Base-by-base conservation (phyloP, 169 alveolate genomes). In the Babesia divergens region DNA sequence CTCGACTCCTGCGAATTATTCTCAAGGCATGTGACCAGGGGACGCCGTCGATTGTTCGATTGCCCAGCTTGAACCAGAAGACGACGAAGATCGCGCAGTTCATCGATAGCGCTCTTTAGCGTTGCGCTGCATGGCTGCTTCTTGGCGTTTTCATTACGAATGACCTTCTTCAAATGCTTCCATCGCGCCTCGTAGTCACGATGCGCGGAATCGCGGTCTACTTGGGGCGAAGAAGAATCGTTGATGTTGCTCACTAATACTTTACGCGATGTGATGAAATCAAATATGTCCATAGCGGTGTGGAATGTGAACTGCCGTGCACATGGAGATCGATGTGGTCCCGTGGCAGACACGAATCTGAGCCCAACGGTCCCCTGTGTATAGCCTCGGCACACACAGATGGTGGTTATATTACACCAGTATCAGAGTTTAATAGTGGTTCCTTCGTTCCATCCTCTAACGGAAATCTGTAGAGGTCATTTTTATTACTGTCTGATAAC, bases 261-360 rank as follows among this genome's bases (percentile, higher is more conserved):
- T 13, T 60, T 40, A 16, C 47, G 72, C 31, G 72, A 62, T 0
- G 72, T 46, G 59, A 62, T 62, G 34, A 62, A 44, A 38, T 62
- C 72, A 7, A 62, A 8, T 32, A 62, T 26, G 40, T 62, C 72
- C 72, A 62, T 62, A 2, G 56, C 49, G 20, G 62, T 28, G 72
- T 14, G 5, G 54, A 13, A 24, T 8, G 31, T 37, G 3, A 7
- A 38, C 35, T 1, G 54, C n/a, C n/a, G n/a, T n/a, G n/a, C n/a
- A n/a, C n/a, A n/a, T n/a, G n/a, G n/a, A n/a, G n/a, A n/a, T n/a
- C n/a, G n/a, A n/a, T n/a, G n/a, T n/a, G n/a, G n/a, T n/a, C n/a
- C n/a, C n/a, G n/a, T n/a, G n/a, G n/a, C n/a, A n/a, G n/a, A n/a
- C n/a, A n/a, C n/a, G n/a, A n/a, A n/a, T n/a, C n/a, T n/a, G n/a